phyloP scores from a whole-genome alignment of 495 filamentous ascomycete species.

The Annulohypoxylon maeteangense region DNA sequence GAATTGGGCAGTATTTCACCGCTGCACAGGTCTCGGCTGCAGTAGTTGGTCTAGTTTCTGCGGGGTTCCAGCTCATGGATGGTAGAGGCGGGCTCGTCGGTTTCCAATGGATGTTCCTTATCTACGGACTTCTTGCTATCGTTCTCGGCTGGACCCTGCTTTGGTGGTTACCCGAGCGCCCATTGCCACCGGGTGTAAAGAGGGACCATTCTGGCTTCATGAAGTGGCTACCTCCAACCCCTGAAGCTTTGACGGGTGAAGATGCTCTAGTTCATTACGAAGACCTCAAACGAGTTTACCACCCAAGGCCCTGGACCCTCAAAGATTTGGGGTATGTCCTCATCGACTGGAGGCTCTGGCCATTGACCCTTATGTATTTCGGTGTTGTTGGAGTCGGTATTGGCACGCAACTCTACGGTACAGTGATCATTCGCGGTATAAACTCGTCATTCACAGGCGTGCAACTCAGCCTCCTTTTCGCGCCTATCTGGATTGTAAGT shows the following conservation, averaged over 20 bases:
- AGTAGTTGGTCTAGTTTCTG: conserved; percentile 88
- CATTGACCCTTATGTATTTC: conserved; percentile 90
- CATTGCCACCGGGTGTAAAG: conserved; percentile 70
- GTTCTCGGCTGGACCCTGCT: conserved; percentile 76
- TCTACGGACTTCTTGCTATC: conserved; percentile 82
- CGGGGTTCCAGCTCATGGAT: conserved; percentile 92
- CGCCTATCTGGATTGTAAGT: conserved; percentile 90
- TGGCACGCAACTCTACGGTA: conserved; percentile 86
- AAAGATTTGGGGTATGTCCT: conserved; percentile 74
- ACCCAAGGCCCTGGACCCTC: conserved; percentile 73
- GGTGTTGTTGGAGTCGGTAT: conserved; percentile 93
- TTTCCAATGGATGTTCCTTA: conserved; percentile 95
- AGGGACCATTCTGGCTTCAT: conserved; percentile 57
- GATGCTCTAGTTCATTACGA: conserved; percentile 87
- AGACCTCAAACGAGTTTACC: conserved; percentile 83
- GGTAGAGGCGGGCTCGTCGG: conserved; percentile 78
- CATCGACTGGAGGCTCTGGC: conserved; percentile 88
- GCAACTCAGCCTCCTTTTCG: conserved; percentile 82
- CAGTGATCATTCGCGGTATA: conserved; percentile 83
- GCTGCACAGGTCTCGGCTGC: conserved; percentile 90
- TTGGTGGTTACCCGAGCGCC: conserved; percentile 92
- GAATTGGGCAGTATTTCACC: conserved; percentile 90
- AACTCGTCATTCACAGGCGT: conserved; percentile 76
- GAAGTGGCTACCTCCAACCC: conserved; percentile 70
- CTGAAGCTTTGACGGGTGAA: conserved; percentile 77